These are phyloP conservation scores for Comarum palustre DNA, from an alignment of 306 rosid species.

Conservation along the genomic window DNA sequence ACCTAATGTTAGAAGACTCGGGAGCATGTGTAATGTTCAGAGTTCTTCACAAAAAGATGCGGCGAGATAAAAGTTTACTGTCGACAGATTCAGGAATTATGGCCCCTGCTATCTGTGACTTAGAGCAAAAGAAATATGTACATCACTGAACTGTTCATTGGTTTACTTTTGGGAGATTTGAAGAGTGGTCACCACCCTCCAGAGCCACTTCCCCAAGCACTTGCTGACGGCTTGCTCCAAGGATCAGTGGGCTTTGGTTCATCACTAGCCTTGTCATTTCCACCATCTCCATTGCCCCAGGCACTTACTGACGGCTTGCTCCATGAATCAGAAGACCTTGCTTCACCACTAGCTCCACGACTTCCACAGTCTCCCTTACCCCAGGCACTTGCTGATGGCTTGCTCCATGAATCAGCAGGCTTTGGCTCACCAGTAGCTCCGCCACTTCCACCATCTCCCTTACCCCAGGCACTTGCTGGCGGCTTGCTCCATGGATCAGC, in stretches of 20 bases:
- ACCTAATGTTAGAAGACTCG: neutral
- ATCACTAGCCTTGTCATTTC: neutral
- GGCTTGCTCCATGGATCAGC: neutral
- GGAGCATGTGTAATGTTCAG: neutral
- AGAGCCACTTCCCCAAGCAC: constrained; percentile 48
- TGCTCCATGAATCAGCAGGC: constrained; percentile 21
- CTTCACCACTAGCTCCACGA: neutral
- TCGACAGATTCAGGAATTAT: neutral
- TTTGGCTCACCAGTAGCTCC: neutral
- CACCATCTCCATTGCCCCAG: constrained; percentile 37
- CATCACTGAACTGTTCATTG: neutral
- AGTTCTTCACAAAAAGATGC: constrained; percentile 5
- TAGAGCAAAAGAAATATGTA: neutral
- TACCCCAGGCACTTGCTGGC: constrained; percentile 4
- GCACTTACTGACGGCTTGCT: constrained; percentile 36
- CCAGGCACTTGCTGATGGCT: constrained; percentile 44
- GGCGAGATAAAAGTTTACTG: neutral
- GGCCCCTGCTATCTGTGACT: neutral
- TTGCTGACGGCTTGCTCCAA: constrained; percentile 33
- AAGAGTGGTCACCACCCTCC: constrained; percentile 51
- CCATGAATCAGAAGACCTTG: constrained; percentile 22
- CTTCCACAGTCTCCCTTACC: constrained; percentile 21
- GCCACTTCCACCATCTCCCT: neutral
- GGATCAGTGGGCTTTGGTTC: constrained; percentile 4
- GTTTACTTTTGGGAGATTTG: neutral